These are phyloP conservation scores for Fomes fomentarius DNA, from an alignment of 1,284 basidiomycete species.

Conservation along the genomic window DNA sequence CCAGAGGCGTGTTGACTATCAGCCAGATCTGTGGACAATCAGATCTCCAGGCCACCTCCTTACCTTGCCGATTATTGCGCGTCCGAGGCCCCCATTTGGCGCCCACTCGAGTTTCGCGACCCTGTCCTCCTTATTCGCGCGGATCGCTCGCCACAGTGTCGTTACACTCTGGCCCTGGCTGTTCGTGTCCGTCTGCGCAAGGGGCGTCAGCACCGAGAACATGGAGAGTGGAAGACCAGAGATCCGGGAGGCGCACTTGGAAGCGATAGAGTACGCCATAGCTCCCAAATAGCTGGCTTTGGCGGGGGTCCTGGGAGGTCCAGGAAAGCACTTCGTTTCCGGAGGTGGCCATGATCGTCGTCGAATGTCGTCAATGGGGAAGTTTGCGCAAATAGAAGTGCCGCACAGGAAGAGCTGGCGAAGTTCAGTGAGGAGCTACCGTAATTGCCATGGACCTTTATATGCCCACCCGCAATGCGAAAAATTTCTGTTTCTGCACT, in stretches of 20 bases:
- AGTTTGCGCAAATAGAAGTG: conserved; percentile 21
- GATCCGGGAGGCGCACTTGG: conserved; percentile 50
- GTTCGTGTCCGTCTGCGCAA: conserved; percentile 60
- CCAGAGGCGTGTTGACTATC: conserved; percentile 18
- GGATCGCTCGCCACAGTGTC: conserved; percentile 74
- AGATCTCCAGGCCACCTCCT: conserved; percentile 20
- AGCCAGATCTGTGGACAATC: conserved; percentile 26
- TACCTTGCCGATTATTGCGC: conserved; percentile 82
- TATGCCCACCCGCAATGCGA: conserved; percentile 35
- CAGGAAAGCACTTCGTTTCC: conserved; percentile 78
- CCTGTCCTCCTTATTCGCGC: conserved; percentile 80
- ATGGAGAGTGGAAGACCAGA: conserved; percentile 6
- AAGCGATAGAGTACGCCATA: conserved; percentile 84
- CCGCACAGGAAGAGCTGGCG: conserved; percentile 24
- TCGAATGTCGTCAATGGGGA: conserved; percentile 27
- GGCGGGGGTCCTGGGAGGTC: conserved; percentile 83
- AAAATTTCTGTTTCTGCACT: conserved; percentile 49
- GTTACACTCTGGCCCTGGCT: conserved; percentile 70
- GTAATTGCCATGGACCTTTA: conserved; percentile 37
- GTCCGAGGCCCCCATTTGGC: conserved; percentile 75
- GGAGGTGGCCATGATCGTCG: conserved; percentile 47
- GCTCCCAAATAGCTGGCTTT: conserved; percentile 78
- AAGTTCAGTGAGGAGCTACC: conserved; percentile 28
- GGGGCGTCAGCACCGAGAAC: conserved; percentile 26
- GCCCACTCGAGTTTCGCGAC: conserved; percentile 87